Evolutionary conservation across 768 basidiomycete species (phyloP).

Genomic region (Lyophyllum semitale): DNA sequence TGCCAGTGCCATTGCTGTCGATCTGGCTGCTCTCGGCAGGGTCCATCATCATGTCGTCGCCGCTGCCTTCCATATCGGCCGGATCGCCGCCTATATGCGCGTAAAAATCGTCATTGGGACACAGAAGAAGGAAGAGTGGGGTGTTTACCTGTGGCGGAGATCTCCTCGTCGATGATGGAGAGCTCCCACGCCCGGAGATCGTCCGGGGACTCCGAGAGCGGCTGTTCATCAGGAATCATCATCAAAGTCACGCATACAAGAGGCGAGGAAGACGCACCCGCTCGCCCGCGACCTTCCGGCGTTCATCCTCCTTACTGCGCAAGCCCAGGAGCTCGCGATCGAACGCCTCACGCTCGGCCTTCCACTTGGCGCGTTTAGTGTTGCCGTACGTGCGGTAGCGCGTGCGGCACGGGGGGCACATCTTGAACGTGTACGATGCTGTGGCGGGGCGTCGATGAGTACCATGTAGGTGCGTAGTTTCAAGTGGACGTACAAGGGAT

Average conservation of each 20-base stretch:
- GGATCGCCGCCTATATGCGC: not conserved
- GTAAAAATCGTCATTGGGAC: not conserved
- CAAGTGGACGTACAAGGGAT: conserved; percentile 36
- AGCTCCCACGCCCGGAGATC: conserved; percentile 37
- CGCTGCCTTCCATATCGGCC: not conserved
- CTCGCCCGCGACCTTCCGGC: conserved; percentile 34
- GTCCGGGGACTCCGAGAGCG: conserved; percentile 34
- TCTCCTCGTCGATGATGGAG: conserved; percentile 33
- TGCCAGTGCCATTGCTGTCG: not conserved
- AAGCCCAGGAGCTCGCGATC: conserved; percentile 40
- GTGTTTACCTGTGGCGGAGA: conserved; percentile 6
- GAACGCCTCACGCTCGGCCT: conserved; percentile 42
- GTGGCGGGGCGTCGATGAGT: not conserved
- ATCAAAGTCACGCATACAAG: not conserved
- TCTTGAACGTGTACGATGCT: conserved; percentile 39
- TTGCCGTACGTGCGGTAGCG: conserved; percentile 54
- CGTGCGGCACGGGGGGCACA: conserved; percentile 48
- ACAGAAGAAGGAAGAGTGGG: not conserved
- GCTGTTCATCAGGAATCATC: conserved; percentile 19
- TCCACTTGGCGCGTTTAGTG: conserved; percentile 58
- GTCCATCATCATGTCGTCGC: not conserved
- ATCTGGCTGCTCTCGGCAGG: not conserved
- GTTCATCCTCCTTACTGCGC: conserved; percentile 39
- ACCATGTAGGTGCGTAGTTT: conserved; percentile 15
- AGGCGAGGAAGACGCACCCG: conserved; percentile 27